A percentile compares a stretch with the other conserved stretches of the same genome.
phyloP scores from a whole-genome alignment of 108 stramenopile species.

The Asterionellopsis glacialis region DNA sequence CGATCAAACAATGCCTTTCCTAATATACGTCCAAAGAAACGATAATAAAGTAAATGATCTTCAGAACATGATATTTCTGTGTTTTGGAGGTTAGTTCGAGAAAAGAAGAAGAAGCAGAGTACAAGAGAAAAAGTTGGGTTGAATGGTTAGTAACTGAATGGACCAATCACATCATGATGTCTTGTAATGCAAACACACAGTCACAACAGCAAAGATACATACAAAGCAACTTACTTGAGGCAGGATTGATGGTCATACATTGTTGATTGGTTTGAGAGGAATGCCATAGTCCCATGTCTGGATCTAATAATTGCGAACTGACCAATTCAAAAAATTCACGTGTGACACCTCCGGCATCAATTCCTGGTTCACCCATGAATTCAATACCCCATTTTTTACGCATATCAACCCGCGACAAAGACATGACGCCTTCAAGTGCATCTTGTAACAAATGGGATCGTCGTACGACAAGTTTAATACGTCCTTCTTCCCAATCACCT shows the following conservation, averaged over 20 bases:
- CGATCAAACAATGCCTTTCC: slow-evolving; percentile 97
- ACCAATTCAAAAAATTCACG: slow-evolving; percentile 94
- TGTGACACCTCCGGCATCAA: slow-evolving; percentile 97
- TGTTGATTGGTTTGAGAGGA: slow-evolving; percentile 88
- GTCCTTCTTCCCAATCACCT: slow-evolving; percentile 82
- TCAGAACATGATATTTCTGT: slow-evolving; percentile 76
- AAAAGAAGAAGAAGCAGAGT: slow-evolving; percentile 12
- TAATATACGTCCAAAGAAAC: slow-evolving; percentile 92
- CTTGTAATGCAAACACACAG: background rate
- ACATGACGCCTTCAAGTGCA: slow-evolving; percentile 83
- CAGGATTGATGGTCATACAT: slow-evolving; percentile 89
- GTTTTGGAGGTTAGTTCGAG: slow-evolving; percentile 2
- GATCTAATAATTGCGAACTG: slow-evolving; percentile 91
- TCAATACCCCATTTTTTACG: slow-evolving; percentile 90
- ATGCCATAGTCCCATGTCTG: slow-evolving; percentile 92
- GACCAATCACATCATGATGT: slow-evolving; percentile 1
- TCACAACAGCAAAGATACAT: background rate
- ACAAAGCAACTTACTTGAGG: slow-evolving; percentile 39
- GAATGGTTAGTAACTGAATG: background rate
- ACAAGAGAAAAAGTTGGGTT: slow-evolving; percentile 12
- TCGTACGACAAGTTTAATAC: slow-evolving; percentile 75
- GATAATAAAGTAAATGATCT: slow-evolving; percentile 94
- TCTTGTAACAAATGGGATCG: slow-evolving; percentile 73
- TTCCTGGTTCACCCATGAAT: slow-evolving; percentile 91
- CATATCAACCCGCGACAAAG: slow-evolving; percentile 83